Evolutionary conservation across 306 rosid genomes (phyloP).

Genomic region (Myrica gale): DNA sequence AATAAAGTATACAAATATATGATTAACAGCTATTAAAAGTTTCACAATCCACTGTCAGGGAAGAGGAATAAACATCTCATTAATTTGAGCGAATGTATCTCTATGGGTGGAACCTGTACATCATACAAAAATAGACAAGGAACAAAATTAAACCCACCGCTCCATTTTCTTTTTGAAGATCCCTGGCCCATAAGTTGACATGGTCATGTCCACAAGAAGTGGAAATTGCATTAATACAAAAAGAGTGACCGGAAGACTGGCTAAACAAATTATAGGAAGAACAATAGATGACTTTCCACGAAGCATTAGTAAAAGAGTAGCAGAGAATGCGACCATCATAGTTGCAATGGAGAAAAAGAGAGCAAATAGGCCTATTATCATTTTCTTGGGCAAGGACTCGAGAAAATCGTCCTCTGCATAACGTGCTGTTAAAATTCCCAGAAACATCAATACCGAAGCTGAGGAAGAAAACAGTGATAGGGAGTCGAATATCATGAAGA

Average conservation of each 20-base stretch:
- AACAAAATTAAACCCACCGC: too few species aligned
- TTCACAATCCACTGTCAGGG: too few species aligned
- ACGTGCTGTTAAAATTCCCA: conserved; percentile 14
- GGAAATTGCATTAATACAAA: neutral
- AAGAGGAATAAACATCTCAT: too few species aligned
- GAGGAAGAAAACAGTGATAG: conserved; percentile 7
- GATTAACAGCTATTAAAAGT: too few species aligned
- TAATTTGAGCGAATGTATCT: too few species aligned
- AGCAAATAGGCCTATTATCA: neutral
- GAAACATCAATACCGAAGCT: conserved; percentile 12
- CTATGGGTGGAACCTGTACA: too few species aligned
- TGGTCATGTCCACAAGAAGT: neutral
- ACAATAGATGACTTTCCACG: neutral
- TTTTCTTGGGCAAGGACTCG: neutral
- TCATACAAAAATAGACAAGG: too few species aligned
- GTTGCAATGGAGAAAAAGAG: conserved; percentile 15
- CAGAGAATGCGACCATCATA: neutral
- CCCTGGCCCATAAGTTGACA: neutral
- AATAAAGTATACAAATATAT: too few species aligned
- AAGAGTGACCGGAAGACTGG: neutral
- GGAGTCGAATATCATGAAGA: conserved; percentile 14
- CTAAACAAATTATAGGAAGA: neutral
- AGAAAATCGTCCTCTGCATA: neutral
- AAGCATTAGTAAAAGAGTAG: neutral
- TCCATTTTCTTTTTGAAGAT: neutral